These are phyloP conservation scores for Candida germanica DNA, from an alignment of 805 yeast genomes.

Conservation along the genomic window DNA sequence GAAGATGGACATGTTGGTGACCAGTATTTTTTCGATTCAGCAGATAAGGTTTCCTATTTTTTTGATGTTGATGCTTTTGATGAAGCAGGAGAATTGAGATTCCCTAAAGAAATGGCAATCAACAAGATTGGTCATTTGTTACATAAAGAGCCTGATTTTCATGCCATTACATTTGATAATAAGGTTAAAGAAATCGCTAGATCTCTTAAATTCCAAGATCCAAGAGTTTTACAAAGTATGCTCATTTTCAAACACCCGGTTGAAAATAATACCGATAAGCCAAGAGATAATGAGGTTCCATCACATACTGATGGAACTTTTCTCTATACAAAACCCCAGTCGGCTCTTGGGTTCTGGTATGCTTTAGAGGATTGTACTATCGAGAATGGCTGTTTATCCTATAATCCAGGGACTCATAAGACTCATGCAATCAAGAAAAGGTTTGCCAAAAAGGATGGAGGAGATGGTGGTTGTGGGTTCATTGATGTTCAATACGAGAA, in stretches of 20 bases:
- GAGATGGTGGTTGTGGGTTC: slow-evolving; percentile 57
- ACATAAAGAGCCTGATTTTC: slow-evolving; percentile 55
- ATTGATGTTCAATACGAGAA: slow-evolving; percentile 29
- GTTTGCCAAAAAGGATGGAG: slow-evolving; percentile 53
- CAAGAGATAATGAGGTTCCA: slow-evolving; percentile 59
- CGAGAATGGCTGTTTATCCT: slow-evolving; percentile 67
- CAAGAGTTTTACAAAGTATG: slow-evolving; percentile 77
- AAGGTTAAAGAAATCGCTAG: slow-evolving; percentile 51
- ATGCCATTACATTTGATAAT: slow-evolving; percentile 47
- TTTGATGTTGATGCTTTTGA: slow-evolving; percentile 71
- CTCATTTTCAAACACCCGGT: slow-evolving; percentile 71
- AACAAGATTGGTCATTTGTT: slow-evolving; percentile 81
- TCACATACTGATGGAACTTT: slow-evolving; percentile 76
- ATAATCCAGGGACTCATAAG: slow-evolving; percentile 69
- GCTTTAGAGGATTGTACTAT: slow-evolving; percentile 72
- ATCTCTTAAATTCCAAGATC: slow-evolving; percentile 55
- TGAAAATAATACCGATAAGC: slow-evolving; percentile 10
- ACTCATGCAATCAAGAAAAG: slow-evolving; percentile 54
- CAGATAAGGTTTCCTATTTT: slow-evolving; percentile 67
- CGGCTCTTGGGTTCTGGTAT: slow-evolving; percentile 78
- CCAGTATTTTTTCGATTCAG: slow-evolving; percentile 63
- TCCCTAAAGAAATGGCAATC: slow-evolving; percentile 54
- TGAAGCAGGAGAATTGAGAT: slow-evolving; percentile 45
- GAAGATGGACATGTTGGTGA: slow-evolving; percentile 64
- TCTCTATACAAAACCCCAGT: slow-evolving; percentile 65